Percentiles rank a stretch among this genome's conserved stretches.
Conservation (phyloP, 768 basidiomycete genomes). For the Lactarius hengduanensis region DNA sequence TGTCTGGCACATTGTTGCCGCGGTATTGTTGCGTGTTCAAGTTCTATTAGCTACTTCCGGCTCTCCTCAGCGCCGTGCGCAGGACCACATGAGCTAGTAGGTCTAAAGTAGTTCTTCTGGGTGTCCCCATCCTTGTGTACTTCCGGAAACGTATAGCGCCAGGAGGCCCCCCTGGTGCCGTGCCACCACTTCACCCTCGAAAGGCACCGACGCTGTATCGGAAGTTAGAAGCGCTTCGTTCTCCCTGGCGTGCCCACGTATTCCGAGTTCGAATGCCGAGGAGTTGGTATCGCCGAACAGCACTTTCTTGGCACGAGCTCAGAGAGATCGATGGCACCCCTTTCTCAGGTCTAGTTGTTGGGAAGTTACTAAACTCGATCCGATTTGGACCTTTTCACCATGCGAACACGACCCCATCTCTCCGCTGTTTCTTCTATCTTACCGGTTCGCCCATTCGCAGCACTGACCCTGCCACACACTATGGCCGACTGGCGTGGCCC, state of each 20-base stretch:
- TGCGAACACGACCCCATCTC: not conserved
- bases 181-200: too few species aligned
- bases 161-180: too few species aligned
- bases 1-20: too few species aligned
- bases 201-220: too few species aligned
- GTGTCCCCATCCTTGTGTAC: too few species aligned
- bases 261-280: not conserved
- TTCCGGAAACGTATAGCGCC: too few species aligned
- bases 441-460: too few species aligned
- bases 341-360: not conserved
- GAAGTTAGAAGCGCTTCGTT: too few species aligned
- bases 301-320: not conserved
- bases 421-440: not conserved
- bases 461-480: not conserved
- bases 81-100: too few species aligned
- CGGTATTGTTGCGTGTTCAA: not conserved
- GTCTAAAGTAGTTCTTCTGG: too few species aligned
- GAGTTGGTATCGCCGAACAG: not conserved
- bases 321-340: not conserved
- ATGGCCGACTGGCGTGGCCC: slow-evolving; percentile 13
- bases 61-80: not conserved
- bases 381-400: not conserved
- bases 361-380: not conserved
- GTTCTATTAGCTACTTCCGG: too few species aligned
- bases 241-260: not conserved